Conservation (phyloP, 2,329 filamentous ascomycete genomes). For the Exophiala phaeomuriformis region DNA sequence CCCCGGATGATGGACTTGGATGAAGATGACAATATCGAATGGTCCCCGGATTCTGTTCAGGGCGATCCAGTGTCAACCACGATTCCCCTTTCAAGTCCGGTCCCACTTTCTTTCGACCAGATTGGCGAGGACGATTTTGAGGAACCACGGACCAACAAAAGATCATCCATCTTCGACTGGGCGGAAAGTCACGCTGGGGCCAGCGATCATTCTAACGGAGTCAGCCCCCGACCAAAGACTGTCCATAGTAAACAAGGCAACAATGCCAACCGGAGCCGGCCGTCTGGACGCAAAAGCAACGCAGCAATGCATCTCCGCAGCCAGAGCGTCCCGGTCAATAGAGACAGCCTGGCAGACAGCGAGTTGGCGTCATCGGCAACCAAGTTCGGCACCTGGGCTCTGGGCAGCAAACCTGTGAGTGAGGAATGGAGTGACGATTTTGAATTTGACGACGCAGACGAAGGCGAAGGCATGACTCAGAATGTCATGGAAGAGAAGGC, state of each 20-base stretch:
- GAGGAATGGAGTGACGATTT: conserved; percentile 66
- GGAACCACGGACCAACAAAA: conserved; percentile 35
- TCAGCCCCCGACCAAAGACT: conserved; percentile 52
- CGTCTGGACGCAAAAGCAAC: conserved; percentile 50
- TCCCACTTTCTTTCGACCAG: conserved; percentile 15
- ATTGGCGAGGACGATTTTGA: conserved; percentile 18
- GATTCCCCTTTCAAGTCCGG: neutral
- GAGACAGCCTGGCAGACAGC: conserved; percentile 44
- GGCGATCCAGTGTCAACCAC: neutral
- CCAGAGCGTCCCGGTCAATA: conserved; percentile 56
- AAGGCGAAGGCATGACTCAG: conserved; percentile 27
- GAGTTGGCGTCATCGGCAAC: conserved; percentile 45
- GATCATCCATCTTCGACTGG: conserved; percentile 56
- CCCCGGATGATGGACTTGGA: conserved; percentile 18
- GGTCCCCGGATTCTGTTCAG: conserved; percentile 19
- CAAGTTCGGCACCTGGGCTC: conserved; percentile 61
- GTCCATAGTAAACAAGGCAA: conserved; percentile 57
- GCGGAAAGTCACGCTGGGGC: conserved; percentile 52
- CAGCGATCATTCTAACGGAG: conserved; percentile 45
- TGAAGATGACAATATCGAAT: conserved; percentile 22
- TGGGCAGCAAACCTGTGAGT: conserved; percentile 58
- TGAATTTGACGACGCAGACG: conserved; percentile 52
- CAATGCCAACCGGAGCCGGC: conserved; percentile 50
- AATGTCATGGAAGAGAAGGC: conserved; percentile 11
- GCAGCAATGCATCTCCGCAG: conserved; percentile 57